These are phyloP conservation scores for Baudoinia panamericana DNA, from an alignment of 495 filamentous ascomycete species.

Conservation along the genomic window DNA sequence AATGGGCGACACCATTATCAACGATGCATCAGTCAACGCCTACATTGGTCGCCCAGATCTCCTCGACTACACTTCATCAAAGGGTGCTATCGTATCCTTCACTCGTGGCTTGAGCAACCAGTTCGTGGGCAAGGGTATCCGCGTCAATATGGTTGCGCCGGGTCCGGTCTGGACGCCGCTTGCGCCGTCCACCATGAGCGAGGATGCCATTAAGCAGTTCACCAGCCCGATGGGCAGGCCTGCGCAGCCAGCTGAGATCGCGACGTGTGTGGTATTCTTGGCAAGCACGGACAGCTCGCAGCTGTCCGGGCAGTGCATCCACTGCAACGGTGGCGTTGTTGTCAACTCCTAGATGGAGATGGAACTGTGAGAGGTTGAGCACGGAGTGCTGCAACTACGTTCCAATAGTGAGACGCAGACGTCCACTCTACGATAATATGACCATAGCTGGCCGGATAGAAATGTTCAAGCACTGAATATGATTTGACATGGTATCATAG, in stretches of 20 bases:
- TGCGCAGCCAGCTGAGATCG: conserved; percentile 65
- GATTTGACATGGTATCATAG: too few species aligned
- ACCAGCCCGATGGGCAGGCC: conserved; percentile 68
- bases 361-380: neutral
- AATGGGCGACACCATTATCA: conserved; percentile 67
- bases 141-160: conserved; percentile 69
- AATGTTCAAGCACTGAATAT: neutral
- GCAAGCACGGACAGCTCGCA: conserved; percentile 51
- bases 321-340: conserved; percentile 22
- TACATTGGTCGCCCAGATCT: conserved; percentile 74
- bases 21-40: conserved; percentile 68
- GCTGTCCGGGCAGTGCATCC: conserved; percentile 21
- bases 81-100: conserved; percentile 74
- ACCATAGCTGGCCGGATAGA: neutral
- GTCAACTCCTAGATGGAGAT: conserved; percentile 11
- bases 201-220: conserved; percentile 57
- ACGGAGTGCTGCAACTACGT: neutral
- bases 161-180: conserved; percentile 81
- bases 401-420: neutral
- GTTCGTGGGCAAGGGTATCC: conserved; percentile 55
- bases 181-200: conserved; percentile 65
- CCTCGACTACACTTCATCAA: conserved; percentile 74
- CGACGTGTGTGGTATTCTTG: conserved; percentile 75
- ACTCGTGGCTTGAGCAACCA: conserved; percentile 69
- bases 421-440: neutral